Percentiles rank a stretch among this genome's conserved stretches.
These are phyloP conservation scores for Diutina ranongensis DNA, from an alignment of 1,139 yeast species.

Conservation along the genomic window DNA sequence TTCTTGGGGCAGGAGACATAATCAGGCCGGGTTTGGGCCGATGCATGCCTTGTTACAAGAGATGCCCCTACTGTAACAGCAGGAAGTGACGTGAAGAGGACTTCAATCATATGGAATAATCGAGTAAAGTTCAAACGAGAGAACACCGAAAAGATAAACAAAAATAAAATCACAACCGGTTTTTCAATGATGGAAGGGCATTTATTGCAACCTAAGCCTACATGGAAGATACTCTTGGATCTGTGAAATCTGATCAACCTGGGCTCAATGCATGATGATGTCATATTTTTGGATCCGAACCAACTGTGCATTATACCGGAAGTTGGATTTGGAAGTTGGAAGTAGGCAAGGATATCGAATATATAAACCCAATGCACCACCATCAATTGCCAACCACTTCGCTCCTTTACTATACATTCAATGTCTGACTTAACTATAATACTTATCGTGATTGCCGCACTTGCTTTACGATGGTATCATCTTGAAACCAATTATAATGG, in stretches of 20 bases:
- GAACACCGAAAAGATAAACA: no score
- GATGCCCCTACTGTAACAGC: no score
- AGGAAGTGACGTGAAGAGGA: no score
- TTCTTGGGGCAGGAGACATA: no score
- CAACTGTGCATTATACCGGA: no score
- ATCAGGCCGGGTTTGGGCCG: not conserved
- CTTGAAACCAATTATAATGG: not conserved
- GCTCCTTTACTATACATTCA: not conserved
- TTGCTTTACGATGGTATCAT: constrained; percentile 1
- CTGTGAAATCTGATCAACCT: not conserved
- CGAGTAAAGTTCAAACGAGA: no score
- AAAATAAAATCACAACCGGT: no score
- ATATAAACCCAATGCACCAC: not conserved
- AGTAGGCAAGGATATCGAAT: not conserved
- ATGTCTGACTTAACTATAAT: not conserved
- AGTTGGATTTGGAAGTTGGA: no score
- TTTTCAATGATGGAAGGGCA: no score
- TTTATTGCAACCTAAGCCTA: not conserved
- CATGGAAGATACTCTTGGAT: not conserved
- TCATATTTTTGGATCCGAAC: not conserved
- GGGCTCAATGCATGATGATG: not conserved
- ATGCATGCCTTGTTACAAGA: not conserved
- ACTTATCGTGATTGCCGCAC: not conserved
- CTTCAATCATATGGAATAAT: no score
- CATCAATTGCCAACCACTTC: not conserved